Percentiles rank a stretch among this genome's conserved stretches.
These are phyloP conservation scores for Verticillium isaacii DNA, from an alignment of 2,329 filamentous ascomycete species.

Conservation along the genomic window DNA sequence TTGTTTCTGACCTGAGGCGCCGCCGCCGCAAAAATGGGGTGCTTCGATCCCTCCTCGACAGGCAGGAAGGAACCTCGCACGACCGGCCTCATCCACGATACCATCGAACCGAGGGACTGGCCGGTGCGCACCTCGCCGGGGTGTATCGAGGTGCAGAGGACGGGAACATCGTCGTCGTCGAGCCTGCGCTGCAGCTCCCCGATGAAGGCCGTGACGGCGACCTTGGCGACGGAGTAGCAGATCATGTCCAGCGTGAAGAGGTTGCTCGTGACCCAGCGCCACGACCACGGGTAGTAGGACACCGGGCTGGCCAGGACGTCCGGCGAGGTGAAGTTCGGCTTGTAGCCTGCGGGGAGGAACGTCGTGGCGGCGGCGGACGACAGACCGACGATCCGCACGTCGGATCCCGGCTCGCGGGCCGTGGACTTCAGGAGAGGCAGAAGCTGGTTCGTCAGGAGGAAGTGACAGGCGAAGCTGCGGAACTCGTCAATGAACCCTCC, in stretches of 20 bases:
- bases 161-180: conserved; percentile 2
- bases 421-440: conserved; percentile 20
- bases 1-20: conserved; percentile 6
- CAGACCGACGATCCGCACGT: conserved; percentile 18
- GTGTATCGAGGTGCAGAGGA: conserved; percentile 7
- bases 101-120: not conserved
- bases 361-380: conserved; percentile 8
- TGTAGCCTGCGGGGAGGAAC: conserved; percentile 11
- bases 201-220: conserved; percentile 13
- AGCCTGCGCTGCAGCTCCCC: conserved; percentile 12
- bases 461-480: conserved; percentile 17
- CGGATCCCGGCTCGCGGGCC: conserved; percentile 4
- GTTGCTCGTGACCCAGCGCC: conserved; percentile 3
- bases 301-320: conserved; percentile 6
- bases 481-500: not conserved
- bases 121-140: conserved; percentile 13
- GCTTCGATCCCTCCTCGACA: conserved; percentile 9
- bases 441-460: conserved; percentile 17
- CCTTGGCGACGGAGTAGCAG: conserved; percentile 17
- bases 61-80: conserved; percentile 2
- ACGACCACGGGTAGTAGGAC: conserved; percentile 8
- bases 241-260: conserved; percentile 15
- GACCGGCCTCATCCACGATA: conserved; percentile 1
- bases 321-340: conserved; percentile 12
- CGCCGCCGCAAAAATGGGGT: conserved; percentile 11